Conservation (phyloP, 2,329 filamentous ascomycete species). For the Massarina eburnea region DNA sequence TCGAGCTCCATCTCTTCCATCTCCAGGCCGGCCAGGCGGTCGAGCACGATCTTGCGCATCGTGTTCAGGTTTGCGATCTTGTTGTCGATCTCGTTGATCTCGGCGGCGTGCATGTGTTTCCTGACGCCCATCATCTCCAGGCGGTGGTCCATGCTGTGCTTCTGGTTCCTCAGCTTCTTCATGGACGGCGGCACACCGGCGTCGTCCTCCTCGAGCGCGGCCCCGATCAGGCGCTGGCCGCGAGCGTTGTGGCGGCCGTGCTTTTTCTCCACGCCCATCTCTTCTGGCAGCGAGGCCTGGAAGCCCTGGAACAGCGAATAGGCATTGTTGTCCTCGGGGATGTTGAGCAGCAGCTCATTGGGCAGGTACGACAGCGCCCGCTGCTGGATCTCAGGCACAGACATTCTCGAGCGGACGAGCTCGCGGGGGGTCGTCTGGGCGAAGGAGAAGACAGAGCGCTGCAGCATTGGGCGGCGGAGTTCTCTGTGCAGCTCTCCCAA, state of each 20-base stretch:
- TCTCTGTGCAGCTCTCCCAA: slow-evolving; percentile 89
- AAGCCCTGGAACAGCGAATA: slow-evolving; percentile 98
- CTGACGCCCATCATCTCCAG: slow-evolving; percentile 88
- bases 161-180: slow-evolving; percentile 76
- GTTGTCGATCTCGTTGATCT: slow-evolving; percentile 94
- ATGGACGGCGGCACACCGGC: slow-evolving; percentile 66
- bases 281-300: slow-evolving; percentile 81
- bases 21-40: slow-evolving; percentile 81
- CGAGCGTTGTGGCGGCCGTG: slow-evolving; percentile 70
- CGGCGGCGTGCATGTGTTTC: slow-evolving; percentile 96
- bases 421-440: slow-evolving; percentile 91
- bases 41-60: slow-evolving; percentile 90
- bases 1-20: slow-evolving; percentile 89
- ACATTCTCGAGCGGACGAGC: slow-evolving; percentile 87
- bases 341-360: slow-evolving; percentile 85
- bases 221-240: slow-evolving; percentile 71
- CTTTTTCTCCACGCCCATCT: slow-evolving; percentile 58
- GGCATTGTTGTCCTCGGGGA: slow-evolving; percentile 80
- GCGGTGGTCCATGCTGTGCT: slow-evolving; percentile 76
- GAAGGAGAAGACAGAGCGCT: slow-evolving; percentile 89
- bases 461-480: slow-evolving; percentile 77
- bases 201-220: slow-evolving; percentile 57
- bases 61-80: slow-evolving; percentile 91
- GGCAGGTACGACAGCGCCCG: slow-evolving; percentile 85
- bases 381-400: slow-evolving; percentile 88